A percentile compares a stretch with the other conserved stretches of the same genome.
These are phyloP conservation scores for Allodekkera sacchari DNA, from an alignment of 805 yeast species.

Conservation along the genomic window DNA sequence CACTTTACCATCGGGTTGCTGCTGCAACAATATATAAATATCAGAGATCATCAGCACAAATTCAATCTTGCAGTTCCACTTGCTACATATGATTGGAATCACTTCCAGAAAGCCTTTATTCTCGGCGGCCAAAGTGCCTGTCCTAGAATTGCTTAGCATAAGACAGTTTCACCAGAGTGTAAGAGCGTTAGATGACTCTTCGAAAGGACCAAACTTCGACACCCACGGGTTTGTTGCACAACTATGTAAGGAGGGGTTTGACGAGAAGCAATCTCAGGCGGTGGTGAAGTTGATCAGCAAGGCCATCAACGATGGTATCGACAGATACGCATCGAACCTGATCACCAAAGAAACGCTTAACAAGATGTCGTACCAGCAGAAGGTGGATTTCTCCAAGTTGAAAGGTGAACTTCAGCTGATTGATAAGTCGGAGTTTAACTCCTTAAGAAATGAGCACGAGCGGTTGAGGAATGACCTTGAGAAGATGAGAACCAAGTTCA, in stretches of 20 bases:
- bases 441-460: conserved; percentile 81
- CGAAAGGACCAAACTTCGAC: conserved; percentile 43
- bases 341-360: conserved; percentile 82
- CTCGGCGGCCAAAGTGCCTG: too few species aligned
- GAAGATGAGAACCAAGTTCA: conserved; percentile 71
- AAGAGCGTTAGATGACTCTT: not conserved
- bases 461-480: conserved; percentile 77
- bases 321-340: conserved; percentile 62
- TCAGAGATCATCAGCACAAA: too few species aligned
- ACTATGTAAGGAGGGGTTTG: conserved; percentile 52
- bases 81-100: too few species aligned
- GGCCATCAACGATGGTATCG: conserved; percentile 75
- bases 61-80: too few species aligned
- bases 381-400: conserved; percentile 91
- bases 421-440: conserved; percentile 79
- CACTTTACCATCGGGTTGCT: too few species aligned
- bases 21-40: too few species aligned
- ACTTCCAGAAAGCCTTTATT: too few species aligned
- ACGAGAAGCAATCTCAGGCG: conserved; percentile 67
- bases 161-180: not conserved
- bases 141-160: too few species aligned
- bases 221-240: conserved; percentile 66
- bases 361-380: conserved; percentile 86
- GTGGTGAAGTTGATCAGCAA: conserved; percentile 65
- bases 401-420: conserved; percentile 85